Conservation (phyloP, 2,329 filamentous ascomycete genomes). For the Cladosporium sphaerospermum region DNA sequence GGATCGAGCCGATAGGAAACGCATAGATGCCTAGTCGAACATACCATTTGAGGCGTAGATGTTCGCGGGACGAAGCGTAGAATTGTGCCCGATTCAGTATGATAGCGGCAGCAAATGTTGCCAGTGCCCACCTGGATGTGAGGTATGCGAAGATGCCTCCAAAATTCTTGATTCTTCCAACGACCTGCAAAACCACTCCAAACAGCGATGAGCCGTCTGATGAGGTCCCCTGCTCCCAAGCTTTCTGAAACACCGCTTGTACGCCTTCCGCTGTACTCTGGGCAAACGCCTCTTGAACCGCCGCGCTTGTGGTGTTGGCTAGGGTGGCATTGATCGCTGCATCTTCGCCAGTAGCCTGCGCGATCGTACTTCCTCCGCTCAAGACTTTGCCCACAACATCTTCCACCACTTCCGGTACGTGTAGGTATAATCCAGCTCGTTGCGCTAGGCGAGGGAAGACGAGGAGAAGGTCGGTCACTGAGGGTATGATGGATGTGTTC, state of each 20-base stretch:
- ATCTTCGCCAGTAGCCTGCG: slow-evolving; percentile 50
- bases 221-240: slow-evolving; percentile 20
- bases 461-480: slow-evolving; percentile 61
- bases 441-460: slow-evolving; percentile 65
- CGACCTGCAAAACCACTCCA: slow-evolving; percentile 20
- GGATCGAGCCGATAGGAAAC: slow-evolving; percentile 63
- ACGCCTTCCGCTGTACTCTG: slow-evolving; percentile 36
- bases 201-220: slow-evolving; percentile 22
- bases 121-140: slow-evolving; percentile 85
- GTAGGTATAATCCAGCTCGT: slow-evolving; percentile 53
- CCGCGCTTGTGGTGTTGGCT: slow-evolving; percentile 29
- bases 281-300: slow-evolving; percentile 30
- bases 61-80: slow-evolving; percentile 80
- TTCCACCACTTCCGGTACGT: slow-evolving; percentile 55
- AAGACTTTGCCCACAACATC: slow-evolving; percentile 42
- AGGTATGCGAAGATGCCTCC: slow-evolving; percentile 85
- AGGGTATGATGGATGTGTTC: slow-evolving; percentile 42
- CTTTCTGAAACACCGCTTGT: slow-evolving; percentile 20
- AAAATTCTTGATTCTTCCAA: slow-evolving; percentile 51
- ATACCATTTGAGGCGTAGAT: slow-evolving; percentile 69
- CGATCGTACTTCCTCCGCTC: slow-evolving; percentile 54
- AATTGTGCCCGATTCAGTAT: slow-evolving; percentile 87
- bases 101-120: slow-evolving; percentile 79
- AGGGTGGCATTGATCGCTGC: slow-evolving; percentile 34
- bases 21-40: slow-evolving; percentile 64